Percentiles rank a stretch among this genome's conserved stretches.
Evolutionary conservation across 2,329 filamentous ascomycete genomes (phyloP).

Genomic region (Domatiomyces catenatus): DNA sequence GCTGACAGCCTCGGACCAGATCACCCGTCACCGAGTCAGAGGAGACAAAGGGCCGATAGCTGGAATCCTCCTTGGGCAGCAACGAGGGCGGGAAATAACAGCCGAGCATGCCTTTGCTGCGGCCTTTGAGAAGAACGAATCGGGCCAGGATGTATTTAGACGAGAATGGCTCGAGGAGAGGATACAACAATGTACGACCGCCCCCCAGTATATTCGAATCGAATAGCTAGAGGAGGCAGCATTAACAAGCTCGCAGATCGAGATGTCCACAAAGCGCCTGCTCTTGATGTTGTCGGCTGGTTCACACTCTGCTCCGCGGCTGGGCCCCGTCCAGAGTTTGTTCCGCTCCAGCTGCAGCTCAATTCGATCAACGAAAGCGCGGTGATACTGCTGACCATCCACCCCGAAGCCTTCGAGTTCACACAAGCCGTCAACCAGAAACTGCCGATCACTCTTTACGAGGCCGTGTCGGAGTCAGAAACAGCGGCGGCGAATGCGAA

Average conservation of each 20-base stretch:
- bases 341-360: constrained; percentile 64
- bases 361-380: constrained; percentile 59
- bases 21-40: constrained; percentile 76
- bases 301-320: constrained; percentile 61
- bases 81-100: constrained; percentile 77
- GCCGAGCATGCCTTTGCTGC: constrained; percentile 90
- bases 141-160: constrained; percentile 49
- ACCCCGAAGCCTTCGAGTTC: constrained; percentile 42
- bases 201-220: background rate
- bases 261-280: constrained; percentile 69
- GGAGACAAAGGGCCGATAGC: constrained; percentile 60
- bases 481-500: constrained; percentile 29
- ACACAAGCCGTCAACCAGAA: constrained; percentile 53
- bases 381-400: constrained; percentile 75
- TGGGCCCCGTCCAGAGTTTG: constrained; percentile 52
- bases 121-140: constrained; percentile 36
- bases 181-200: constrained; percentile 62
- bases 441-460: constrained; percentile 80
- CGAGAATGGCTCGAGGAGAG: constrained; percentile 59
- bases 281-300: constrained; percentile 81
- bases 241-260: constrained; percentile 45
- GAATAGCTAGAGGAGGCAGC: background rate
- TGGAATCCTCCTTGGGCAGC: constrained; percentile 78
- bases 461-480: constrained; percentile 64
- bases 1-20: constrained; percentile 91